A percentile compares a stretch with the other conserved stretches of the same genome.
Evolutionary conservation across 768 basidiomycete genomes (phyloP).

Genomic region (Candolleomyces eurysporus): DNA sequence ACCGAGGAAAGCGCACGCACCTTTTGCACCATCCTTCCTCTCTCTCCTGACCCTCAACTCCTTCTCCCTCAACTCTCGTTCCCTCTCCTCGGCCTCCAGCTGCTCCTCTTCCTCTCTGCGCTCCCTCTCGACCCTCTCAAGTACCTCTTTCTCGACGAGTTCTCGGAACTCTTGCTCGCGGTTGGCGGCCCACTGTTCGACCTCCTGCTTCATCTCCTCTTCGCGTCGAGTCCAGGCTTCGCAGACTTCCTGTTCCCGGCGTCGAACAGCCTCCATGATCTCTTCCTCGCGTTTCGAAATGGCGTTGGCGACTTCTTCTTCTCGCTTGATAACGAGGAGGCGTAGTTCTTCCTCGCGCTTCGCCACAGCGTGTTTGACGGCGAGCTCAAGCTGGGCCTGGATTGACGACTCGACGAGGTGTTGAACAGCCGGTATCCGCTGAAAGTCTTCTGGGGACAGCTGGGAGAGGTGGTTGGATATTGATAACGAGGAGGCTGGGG

Average conservation of each 20-base stretch:
- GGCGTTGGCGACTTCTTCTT: conserved; percentile 65
- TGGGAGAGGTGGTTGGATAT: background rate
- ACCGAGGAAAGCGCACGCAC: background rate
- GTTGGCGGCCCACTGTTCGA: too few relatives aligned
- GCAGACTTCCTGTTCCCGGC: conserved; percentile 41
- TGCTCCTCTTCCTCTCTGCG: too few relatives aligned
- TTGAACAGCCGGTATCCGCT: conserved; percentile 4
- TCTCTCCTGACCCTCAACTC: too few relatives aligned
- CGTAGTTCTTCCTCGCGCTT: conserved; percentile 71
- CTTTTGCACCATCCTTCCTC: too few relatives aligned
- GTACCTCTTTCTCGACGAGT: too few relatives aligned
- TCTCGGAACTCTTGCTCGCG: too few relatives aligned
- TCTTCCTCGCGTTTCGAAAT: conserved; percentile 70
- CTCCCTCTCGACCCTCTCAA: too few relatives aligned
- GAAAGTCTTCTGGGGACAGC: conserved; percentile 2
- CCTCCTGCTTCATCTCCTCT: conserved; percentile 33
- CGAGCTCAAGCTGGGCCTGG: conserved; percentile 37
- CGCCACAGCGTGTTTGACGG: conserved; percentile 56
- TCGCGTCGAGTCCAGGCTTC: conserved; percentile 50
- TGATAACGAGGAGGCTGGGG: background rate
- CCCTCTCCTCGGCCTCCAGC: too few relatives aligned
- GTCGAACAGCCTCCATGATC: conserved; percentile 64
- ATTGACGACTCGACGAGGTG: background rate
- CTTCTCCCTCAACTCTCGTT: too few relatives aligned
- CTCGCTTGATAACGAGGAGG: conserved; percentile 59